Conservation (phyloP, 768 basidiomycete genomes). For the Rubroboletus satanas region DNA sequence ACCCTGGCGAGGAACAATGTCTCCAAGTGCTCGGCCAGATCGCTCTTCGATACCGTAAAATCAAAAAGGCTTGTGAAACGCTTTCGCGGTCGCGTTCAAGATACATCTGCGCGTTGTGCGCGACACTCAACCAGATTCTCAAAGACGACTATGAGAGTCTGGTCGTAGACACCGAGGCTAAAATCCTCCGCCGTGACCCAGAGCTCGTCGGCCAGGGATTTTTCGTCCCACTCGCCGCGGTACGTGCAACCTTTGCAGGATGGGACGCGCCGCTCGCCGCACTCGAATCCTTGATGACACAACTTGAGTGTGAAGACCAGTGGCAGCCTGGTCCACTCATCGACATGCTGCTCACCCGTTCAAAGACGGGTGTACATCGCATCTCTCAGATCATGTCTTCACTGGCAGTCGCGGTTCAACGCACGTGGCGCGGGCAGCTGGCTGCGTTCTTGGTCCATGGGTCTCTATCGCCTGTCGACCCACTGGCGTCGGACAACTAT, state of each 20-base stretch:
- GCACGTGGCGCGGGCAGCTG: slow-evolving; percentile 82
- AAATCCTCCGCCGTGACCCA: slow-evolving; percentile 70
- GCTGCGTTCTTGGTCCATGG: slow-evolving; percentile 81
- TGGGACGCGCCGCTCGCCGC: slow-evolving; percentile 87
- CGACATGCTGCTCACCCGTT: slow-evolving; percentile 68
- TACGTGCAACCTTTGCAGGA: slow-evolving; percentile 78
- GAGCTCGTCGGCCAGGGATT: slow-evolving; percentile 73
- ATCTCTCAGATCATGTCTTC: slow-evolving; percentile 67
- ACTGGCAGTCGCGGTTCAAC: slow-evolving; percentile 72
- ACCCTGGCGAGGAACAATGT: slow-evolving; percentile 85
- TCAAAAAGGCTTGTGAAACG: slow-evolving; percentile 52
- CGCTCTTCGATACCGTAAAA: slow-evolving; percentile 69
- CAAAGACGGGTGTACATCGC: slow-evolving; percentile 75
- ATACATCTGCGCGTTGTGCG: slow-evolving; percentile 76
- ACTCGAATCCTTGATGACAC: slow-evolving; percentile 59
- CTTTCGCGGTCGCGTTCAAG: slow-evolving; percentile 61
- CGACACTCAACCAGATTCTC: slow-evolving; percentile 68
- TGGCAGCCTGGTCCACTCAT: slow-evolving; percentile 76
- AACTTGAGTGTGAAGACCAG: slow-evolving; percentile 48
- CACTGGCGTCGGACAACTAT: slow-evolving; percentile 61
- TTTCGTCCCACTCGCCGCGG: slow-evolving; percentile 80
- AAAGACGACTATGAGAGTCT: slow-evolving; percentile 77
- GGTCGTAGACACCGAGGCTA: slow-evolving; percentile 77
- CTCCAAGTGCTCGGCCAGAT: slow-evolving; percentile 76
- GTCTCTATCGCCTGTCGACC: slow-evolving; percentile 55